Evolutionary conservation across 306 rosid genomes (phyloP).

Genomic region (Luffa aegyptiaca): DNA sequence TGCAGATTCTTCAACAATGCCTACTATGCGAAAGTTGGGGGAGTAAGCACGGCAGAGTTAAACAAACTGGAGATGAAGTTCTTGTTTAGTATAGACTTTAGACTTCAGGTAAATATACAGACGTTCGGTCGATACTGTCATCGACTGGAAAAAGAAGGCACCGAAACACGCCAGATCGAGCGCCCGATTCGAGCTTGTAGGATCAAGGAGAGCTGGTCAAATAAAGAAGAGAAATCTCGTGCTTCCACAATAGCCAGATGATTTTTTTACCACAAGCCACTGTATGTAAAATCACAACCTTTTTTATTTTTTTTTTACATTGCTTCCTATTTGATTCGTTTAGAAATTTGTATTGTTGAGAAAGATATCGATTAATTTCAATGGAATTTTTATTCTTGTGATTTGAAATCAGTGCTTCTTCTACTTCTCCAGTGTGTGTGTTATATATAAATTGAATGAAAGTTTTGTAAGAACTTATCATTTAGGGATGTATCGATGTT

Average conservation of each 20-base stretch:
- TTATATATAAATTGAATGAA: background rate
- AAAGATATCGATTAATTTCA: background rate
- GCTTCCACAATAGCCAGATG: constrained; percentile 67
- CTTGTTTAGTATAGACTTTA: constrained; percentile 73
- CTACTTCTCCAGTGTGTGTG: background rate
- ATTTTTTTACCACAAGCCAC: background rate
- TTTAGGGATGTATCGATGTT: background rate
- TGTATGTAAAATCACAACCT: background rate
- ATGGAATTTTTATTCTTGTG: background rate
- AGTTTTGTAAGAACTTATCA: background rate
- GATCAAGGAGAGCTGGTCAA: constrained; percentile 63
- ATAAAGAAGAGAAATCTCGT: constrained; percentile 51
- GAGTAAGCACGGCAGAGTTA: constrained; percentile 68
- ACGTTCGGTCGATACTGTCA: constrained; percentile 64
- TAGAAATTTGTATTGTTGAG: background rate
- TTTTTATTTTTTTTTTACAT: background rate
- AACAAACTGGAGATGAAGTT: constrained; percentile 86
- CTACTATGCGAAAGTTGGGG: constrained; percentile 94
- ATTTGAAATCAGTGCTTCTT: background rate
- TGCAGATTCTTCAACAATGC: constrained; percentile 91
- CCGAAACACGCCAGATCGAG: constrained; percentile 56
- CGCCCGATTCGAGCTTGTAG: constrained; percentile 71
- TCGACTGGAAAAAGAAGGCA: constrained; percentile 55
- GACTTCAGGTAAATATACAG: constrained; percentile 67
- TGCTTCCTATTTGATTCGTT: background rate